These are phyloP conservation scores for Cutaneotrichosporon sp. DNA, from an alignment of 1,284 basidiomycete genomes.

Conservation along the genomic window DNA sequence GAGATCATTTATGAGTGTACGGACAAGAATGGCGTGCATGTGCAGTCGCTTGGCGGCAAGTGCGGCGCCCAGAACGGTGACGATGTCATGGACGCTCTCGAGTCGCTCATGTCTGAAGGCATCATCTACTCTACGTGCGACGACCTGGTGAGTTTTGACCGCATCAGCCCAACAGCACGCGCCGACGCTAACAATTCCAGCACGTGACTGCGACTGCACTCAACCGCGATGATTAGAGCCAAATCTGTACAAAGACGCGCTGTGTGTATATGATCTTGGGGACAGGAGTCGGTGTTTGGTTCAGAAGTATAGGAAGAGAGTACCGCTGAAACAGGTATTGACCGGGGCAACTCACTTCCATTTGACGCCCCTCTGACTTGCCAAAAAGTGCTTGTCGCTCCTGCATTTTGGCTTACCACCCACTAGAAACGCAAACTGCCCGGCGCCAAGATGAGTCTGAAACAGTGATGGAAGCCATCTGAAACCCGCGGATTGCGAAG, in stretches of 20 bases:
- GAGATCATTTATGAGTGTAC: constrained; percentile 53
- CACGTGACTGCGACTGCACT: not conserved
- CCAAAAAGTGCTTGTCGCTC: no score
- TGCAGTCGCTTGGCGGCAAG: constrained; percentile 54
- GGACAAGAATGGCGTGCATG: constrained; percentile 58
- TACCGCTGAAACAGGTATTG: no score
- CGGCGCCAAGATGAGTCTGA: no score
- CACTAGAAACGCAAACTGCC: no score
- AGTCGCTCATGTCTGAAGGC: constrained; percentile 63
- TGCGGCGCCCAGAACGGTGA: constrained; percentile 28
- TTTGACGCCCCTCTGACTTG: no score
- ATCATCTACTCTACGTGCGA: constrained; percentile 64
- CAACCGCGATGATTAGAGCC: not conserved
- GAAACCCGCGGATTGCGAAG: no score
- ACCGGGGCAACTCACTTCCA: no score
- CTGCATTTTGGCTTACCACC: no score
- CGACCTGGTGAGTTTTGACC: constrained; percentile 49
- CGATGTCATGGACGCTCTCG: constrained; percentile 56
- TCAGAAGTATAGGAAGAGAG: no score
- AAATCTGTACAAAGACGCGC: not conserved
- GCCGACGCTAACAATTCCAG: not conserved
- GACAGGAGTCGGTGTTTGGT: not conserved
- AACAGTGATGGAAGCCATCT: no score
- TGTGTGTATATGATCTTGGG: not conserved
- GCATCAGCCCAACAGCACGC: no score